Evolutionary conservation across 805 yeast genomes (phyloP).

Genomic region (Lipomyces oligophaga): DNA sequence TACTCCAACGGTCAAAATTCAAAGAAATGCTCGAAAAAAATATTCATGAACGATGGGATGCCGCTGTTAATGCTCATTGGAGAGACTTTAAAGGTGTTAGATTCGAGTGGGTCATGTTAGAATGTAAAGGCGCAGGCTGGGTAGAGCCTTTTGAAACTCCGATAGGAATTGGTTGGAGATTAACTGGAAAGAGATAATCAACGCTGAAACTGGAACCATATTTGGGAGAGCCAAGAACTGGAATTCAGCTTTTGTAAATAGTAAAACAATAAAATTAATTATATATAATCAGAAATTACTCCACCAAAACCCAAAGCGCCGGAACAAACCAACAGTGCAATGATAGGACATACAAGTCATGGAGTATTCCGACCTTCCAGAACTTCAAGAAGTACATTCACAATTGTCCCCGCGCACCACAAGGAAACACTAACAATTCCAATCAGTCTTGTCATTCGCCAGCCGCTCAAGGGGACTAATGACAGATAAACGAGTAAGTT

Average conservation of each 20-base stretch:
- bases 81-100: slow-evolving; percentile 50
- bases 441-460: slow-evolving; percentile 42
- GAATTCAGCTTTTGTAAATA: too few relatives aligned
- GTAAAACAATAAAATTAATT: not conserved
- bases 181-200: slow-evolving; percentile 46
- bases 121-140: slow-evolving; percentile 53
- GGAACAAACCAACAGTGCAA: too few relatives aligned
- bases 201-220: too few relatives aligned
- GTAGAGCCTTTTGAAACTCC: slow-evolving; percentile 57
- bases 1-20: slow-evolving; percentile 36
- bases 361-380: too few relatives aligned
- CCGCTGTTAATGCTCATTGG: slow-evolving; percentile 36
- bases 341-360: too few relatives aligned
- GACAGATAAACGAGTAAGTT: slow-evolving; percentile 41
- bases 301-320: too few relatives aligned
- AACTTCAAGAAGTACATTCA: slow-evolving; percentile 17
- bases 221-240: too few relatives aligned
- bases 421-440: slow-evolving; percentile 43
- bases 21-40: slow-evolving; percentile 39
- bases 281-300: too few relatives aligned
- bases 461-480: slow-evolving; percentile 42
- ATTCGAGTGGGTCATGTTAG: slow-evolving; percentile 53
- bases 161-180: slow-evolving; percentile 57
- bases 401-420: slow-evolving; percentile 44
- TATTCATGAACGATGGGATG: slow-evolving; percentile 35